A percentile compares a stretch with the other conserved stretches of the same genome.
Evolutionary conservation across 2,329 filamentous ascomycete genomes (phyloP).

Genomic region (Hypocrella siamensis): DNA sequence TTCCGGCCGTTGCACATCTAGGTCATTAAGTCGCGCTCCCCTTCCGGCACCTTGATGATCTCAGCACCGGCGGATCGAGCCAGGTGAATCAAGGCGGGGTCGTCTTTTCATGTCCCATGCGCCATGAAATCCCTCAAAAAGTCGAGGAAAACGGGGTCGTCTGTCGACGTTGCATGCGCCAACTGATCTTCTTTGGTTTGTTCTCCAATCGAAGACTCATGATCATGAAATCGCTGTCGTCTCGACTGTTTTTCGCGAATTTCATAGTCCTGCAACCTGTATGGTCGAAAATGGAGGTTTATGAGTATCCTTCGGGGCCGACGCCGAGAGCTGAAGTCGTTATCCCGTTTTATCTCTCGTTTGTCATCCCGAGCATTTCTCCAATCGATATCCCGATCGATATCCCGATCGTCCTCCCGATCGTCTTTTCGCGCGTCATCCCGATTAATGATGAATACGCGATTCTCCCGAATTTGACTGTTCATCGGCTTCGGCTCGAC

Average conservation of each 20-base stretch:
- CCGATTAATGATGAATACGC: too few species aligned
- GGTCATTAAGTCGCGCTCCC: conserved; percentile 56
- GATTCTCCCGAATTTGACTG: too few species aligned
- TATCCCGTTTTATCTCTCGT: too few species aligned
- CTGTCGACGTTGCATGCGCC: conserved; percentile 25
- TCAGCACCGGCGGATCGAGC: conserved; percentile 34
- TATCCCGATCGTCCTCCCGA: too few species aligned
- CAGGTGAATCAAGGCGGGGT: conserved; percentile 25
- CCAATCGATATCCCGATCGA: too few species aligned
- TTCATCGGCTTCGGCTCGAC: too few species aligned
- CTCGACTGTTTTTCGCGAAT: conserved; percentile 25
- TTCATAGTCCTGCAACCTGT: conserved; percentile 16
- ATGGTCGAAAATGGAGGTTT: conserved; percentile 28
- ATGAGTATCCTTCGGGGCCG: conserved; percentile 32
- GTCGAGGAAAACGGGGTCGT: conserved; percentile 10
- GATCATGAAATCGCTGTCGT: conserved; percentile 35
- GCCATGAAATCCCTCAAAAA: conserved; percentile 48
- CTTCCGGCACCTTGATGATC: conserved; percentile 41
- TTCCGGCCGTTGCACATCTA: conserved; percentile 71
- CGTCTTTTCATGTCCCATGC: too few species aligned
- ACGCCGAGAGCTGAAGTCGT: too few species aligned
- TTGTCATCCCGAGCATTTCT: too few species aligned
- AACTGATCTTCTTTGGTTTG: conserved; percentile 38
- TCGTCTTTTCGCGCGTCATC: too few species aligned
- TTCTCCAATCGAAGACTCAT: conserved; percentile 33